Percentiles rank a stretch among this genome's conserved stretches.
Evolutionary conservation across 2,329 filamentous ascomycete genomes (phyloP).

Genomic region (Rhinocladiella mackenziei): DNA sequence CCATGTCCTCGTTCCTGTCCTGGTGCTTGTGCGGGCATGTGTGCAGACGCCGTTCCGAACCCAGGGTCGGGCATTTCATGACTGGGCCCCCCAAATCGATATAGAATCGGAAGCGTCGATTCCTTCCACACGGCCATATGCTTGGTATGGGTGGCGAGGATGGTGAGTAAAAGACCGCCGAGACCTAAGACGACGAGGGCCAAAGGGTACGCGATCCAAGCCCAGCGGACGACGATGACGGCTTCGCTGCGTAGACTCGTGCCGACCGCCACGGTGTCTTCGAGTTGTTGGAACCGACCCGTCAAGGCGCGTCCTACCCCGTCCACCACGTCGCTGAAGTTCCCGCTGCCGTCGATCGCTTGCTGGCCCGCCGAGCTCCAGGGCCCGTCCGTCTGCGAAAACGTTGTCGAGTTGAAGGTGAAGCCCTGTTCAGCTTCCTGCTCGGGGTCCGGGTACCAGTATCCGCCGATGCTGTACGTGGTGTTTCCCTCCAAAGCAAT

Average conservation of each 20-base stretch:
- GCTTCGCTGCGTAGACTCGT: too few species aligned
- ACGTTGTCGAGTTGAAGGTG: slow-evolving; percentile 10
- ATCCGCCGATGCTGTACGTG: slow-evolving; percentile 11
- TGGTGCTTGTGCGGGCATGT: too few species aligned
- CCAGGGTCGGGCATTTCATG: too few species aligned
- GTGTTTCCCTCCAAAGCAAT: slow-evolving; percentile 18
- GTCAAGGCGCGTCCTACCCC: slow-evolving; percentile 13
- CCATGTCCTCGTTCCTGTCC: background rate
- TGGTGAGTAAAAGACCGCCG: too few species aligned
- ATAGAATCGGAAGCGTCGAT: too few species aligned
- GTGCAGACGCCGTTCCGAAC: too few species aligned
- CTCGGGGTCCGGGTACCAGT: slow-evolving; percentile 14
- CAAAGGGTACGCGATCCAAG: too few species aligned
- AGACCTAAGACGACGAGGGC: too few species aligned
- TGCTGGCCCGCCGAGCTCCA: slow-evolving; percentile 18
- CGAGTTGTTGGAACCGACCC: slow-evolving; percentile 15
- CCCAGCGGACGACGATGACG: too few species aligned
- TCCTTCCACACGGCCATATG: too few species aligned
- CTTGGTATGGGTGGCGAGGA: too few species aligned
- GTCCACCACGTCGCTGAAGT: slow-evolving; percentile 12
- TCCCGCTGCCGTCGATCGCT: slow-evolving; percentile 14
- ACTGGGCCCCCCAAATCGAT: too few species aligned
- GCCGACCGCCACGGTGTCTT: slow-evolving; percentile 9
- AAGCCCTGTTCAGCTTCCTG: background rate
- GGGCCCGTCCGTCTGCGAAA: slow-evolving; percentile 5